Base-by-base conservation (phyloP, 2,329 filamentous ascomycete genomes). In the Botrytis fabae region DNA sequence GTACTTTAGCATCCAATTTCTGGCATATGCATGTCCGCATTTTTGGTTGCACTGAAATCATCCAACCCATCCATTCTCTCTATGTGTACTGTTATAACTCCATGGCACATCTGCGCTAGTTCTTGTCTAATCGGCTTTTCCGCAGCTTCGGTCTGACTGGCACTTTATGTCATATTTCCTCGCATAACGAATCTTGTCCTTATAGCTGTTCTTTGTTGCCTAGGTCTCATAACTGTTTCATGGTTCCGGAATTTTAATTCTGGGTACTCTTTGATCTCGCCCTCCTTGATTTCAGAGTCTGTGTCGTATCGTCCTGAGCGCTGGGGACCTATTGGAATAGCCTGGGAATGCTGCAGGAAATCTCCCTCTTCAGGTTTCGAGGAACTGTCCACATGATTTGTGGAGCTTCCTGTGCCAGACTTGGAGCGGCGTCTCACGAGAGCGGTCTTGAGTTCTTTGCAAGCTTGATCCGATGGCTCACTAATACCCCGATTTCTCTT, bases 251-350 rank as follows among this genome's bases (percentile, higher is more conserved):
- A 28, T 8, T 9, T 28, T 1, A 4, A 6, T 57, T 28, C 16
- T 18, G 14, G n/a, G 18, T 28, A 1, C 0, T 57, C n/a, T 7
- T 18, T 6, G 28, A 18, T 57, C 4, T 57, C n/a, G 28, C n/a
- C n/a, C 51, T 57, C 7, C 51, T 57, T 3, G 0, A 32, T 2
- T 57, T 28, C 51, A 18, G 51, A 57, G n/a, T 28, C 16, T 32
- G 16, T 1, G 0, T 7, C 5, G 51, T 32, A 32, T 57, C 6
- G n/a, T 18, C 6, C 1, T 28, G n/a, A 18, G 8, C n/a, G n/a
- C 14, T 57, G n/a, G 6, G 51, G 0, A 18, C n/a, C n/a, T 57
- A n/a, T 18, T 28, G 16, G 18, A 57, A 6, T 2, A 9, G 28
- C 7, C 51, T 28, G n/a, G 3, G 7, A 32, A 57, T 28, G n/a